These are phyloP conservation scores for Cynanchum wilfordii DNA, from an alignment of 257 asterid species.

Conservation along the genomic window DNA sequence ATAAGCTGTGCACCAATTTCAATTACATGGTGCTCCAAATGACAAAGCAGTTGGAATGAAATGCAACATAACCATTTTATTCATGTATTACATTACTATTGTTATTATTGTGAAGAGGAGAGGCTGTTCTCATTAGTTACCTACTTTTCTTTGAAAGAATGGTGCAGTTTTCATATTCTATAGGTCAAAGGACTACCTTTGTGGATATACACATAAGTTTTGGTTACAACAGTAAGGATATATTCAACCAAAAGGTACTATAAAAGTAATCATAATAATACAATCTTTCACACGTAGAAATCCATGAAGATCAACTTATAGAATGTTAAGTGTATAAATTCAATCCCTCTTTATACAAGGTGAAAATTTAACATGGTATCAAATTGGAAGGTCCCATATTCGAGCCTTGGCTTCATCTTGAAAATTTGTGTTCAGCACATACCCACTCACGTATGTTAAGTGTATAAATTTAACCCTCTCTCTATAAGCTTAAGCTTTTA, in stretches of 20 bases:
- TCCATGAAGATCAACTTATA: not conserved
- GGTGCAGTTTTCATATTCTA: not conserved
- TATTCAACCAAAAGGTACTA: not conserved
- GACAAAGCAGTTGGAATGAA: not conserved
- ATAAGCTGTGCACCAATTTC: not conserved
- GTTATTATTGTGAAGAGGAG: not conserved
- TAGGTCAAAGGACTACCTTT: not conserved
- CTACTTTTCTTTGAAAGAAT: not conserved
- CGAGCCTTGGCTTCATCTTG: too few species aligned
- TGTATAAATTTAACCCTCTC: too few species aligned
- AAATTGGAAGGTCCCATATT: too few species aligned
- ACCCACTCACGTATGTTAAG: too few species aligned
- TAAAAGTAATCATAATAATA: not conserved
- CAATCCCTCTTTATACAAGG: too few species aligned
- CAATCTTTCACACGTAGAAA: not conserved
- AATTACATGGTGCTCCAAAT: not conserved
- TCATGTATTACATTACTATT: not conserved
- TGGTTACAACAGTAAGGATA: not conserved
- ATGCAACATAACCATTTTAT: not conserved
- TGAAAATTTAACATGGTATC: too few species aligned
- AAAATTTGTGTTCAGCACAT: too few species aligned
- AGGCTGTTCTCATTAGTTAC: not conserved
- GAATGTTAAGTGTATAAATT: too few species aligned
- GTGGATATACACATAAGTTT: not conserved
- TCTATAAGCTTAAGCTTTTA: too few species aligned